Base-by-base conservation (phyloP, 768 basidiomycete species). In the Glaciozyma antarctica region DNA sequence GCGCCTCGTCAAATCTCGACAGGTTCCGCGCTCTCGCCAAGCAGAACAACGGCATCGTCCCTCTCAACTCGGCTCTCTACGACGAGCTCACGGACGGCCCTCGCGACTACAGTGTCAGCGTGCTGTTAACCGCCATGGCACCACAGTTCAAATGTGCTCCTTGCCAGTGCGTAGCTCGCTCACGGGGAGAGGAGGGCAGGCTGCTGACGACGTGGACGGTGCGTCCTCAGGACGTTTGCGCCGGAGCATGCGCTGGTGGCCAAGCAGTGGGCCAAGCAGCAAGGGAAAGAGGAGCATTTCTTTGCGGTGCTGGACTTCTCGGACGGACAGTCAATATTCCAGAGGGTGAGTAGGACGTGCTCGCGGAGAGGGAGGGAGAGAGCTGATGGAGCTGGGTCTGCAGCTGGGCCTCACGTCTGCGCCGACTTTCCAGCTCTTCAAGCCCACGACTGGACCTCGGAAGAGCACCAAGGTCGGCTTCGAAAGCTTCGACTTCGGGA, bases 231-330 rank as follows among this genome's bases (percentile, higher is more conserved):
- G 34, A 28, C 45, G 16, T 66, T 75, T 58, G 67, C 67, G 30
- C 69, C 69, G n/a, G 70, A 71, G 45, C 65, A 71, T 52, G 48
- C 64, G 26, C 61, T 66, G 21, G 56, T 71, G 65, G 79, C 78
- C 24, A 78, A 77, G 74, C 78, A 78, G 56, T 70, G 65, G 57
- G 80, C 80, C 19, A 72, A 81, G 62, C 79, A 79, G 26, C 7
- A 13, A 1, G 5, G 26, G 78, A 87, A n/a, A 82, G 86, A 89
- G 75, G 79, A 80, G 62, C 93, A 97, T 77, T 93, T 97, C 83
- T 99, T 98, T 74, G 95, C 85, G 13, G 86, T 85, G 17, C 76
- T 90, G 38, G 95, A 99, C 77, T 98, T 95, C 74, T 84, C 88
- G 73, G 81, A 88, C 45, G 86, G 83, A 12, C 81, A 83, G 61